These are phyloP conservation scores for Paecilomyces fulvus DNA, from an alignment of 2,329 filamentous ascomycete genomes.

Conservation along the genomic window DNA sequence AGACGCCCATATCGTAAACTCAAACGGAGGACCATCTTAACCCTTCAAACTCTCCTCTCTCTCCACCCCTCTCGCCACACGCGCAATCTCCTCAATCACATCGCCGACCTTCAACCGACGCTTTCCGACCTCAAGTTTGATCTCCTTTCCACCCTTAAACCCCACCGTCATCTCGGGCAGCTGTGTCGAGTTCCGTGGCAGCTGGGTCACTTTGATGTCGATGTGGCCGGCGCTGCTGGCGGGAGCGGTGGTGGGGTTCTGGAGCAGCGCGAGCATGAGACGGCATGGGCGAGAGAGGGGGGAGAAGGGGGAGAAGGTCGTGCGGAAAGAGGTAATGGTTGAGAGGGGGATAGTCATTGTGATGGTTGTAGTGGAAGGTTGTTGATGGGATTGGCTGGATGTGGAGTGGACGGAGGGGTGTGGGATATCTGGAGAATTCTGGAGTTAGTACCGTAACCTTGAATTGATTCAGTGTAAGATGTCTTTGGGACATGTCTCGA, in stretches of 20 bases:
- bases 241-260: slow-evolving; percentile 69
- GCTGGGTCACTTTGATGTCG: slow-evolving; percentile 66
- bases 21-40: slow-evolving; percentile 12
- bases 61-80: slow-evolving; percentile 74
- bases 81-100: slow-evolving; percentile 78
- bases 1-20: neutral
- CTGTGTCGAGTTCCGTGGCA: slow-evolving; percentile 62
- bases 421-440: neutral
- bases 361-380: neutral
- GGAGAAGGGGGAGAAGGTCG: slow-evolving; percentile 89
- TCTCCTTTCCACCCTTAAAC: slow-evolving; percentile 93
- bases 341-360: slow-evolving; percentile 31
- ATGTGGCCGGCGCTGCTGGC: slow-evolving; percentile 67
- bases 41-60: slow-evolving; percentile 70
- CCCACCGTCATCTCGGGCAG: slow-evolving; percentile 65
- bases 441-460: neutral
- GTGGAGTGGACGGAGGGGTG: neutral
- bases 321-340: slow-evolving; percentile 62
- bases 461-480: neutral
- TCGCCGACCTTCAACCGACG: slow-evolving; percentile 74
- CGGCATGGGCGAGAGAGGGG: slow-evolving; percentile 70
- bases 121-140: slow-evolving; percentile 72
- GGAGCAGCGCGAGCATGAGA: slow-evolving; percentile 78
- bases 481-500: neutral
- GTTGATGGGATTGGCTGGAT: neutral